Evolutionary conservation across 73 alveolate genomes (phyloP).

Genomic region (Paramecium caudatum): DNA sequence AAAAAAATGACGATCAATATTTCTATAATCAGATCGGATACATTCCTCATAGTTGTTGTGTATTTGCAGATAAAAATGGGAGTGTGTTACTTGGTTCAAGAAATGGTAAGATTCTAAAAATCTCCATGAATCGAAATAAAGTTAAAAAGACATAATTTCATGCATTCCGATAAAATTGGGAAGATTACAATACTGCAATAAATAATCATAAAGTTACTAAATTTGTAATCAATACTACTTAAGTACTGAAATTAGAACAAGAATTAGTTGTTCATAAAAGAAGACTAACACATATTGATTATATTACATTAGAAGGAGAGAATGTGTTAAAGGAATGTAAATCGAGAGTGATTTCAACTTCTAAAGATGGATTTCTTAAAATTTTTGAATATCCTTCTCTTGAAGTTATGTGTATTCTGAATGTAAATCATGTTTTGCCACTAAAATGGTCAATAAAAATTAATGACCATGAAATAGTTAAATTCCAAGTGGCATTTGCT

Average conservation of each 20-base stretch:
- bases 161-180: constrained; percentile 44
- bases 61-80: constrained; percentile 7
- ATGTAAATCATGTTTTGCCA: constrained; percentile 74
- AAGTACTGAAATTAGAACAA: neutral
- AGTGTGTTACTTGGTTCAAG: constrained; percentile 9
- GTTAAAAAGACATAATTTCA: neutral
- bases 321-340: constrained; percentile 45
- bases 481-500: constrained; percentile 63
- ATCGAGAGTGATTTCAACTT: neutral
- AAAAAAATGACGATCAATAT: neutral
- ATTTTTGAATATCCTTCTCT: constrained; percentile 33
- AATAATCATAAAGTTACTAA: constrained; percentile 29
- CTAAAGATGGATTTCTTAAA: constrained; percentile 54
- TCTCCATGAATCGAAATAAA: neutral
- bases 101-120: neutral
- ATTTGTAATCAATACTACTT: neutral
- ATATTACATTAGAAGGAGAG: constrained; percentile 35
- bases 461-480: constrained; percentile 65
- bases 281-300: constrained; percentile 32
- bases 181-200: constrained; percentile 38
- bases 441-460: constrained; percentile 39
- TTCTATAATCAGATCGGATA: neutral
- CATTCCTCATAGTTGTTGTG: constrained; percentile 4
- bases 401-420: constrained; percentile 15
- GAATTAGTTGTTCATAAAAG: constrained; percentile 11